phyloP scores from a whole-genome alignment of 495 filamentous ascomycete species.

The Aspergillus haitiensis region DNA sequence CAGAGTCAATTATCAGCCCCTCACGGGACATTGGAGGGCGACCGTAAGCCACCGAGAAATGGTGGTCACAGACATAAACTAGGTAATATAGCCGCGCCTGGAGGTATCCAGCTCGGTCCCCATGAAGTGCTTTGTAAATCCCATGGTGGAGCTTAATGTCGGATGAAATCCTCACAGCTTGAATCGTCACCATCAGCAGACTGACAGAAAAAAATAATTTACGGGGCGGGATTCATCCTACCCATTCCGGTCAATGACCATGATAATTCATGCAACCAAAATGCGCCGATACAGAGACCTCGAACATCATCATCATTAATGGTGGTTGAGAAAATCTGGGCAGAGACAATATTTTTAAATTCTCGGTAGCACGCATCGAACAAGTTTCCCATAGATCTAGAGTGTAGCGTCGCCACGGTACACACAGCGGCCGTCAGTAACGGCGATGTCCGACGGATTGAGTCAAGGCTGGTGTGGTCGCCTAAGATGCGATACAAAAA shows the following conservation, averaged over 20 bases:
- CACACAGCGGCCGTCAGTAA: constrained; percentile 37
- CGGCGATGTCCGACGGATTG: constrained; percentile 27
- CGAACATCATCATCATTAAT: constrained; percentile 33
- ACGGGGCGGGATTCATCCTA: background rate
- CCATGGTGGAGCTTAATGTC: constrained; percentile 35
- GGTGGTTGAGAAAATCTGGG: constrained; percentile 25
- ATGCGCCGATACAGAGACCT: constrained; percentile 37
- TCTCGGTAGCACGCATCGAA: constrained; percentile 34
- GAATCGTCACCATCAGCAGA: background rate
- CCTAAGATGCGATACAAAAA: constrained; percentile 39
- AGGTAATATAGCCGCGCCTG: constrained; percentile 37
- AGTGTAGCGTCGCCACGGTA: constrained; percentile 36
- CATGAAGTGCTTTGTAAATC: constrained; percentile 32
- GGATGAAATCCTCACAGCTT: constrained; percentile 32
- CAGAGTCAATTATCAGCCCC: constrained; percentile 1
- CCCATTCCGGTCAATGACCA: constrained; percentile 31
- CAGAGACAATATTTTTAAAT: constrained; percentile 26
- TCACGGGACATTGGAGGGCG: constrained; percentile 40
- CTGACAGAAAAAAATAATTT: background rate
- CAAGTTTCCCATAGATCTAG: constrained; percentile 20
- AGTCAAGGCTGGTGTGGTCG: constrained; percentile 29
- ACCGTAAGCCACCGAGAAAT: constrained; percentile 37
- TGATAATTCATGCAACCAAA: constrained; percentile 40
- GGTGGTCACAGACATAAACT: constrained; percentile 43
- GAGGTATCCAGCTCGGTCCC: constrained; percentile 29